These are phyloP conservation scores for Williopsis jadinii DNA, from an alignment of 1,139 yeast species.

Conservation along the genomic window DNA sequence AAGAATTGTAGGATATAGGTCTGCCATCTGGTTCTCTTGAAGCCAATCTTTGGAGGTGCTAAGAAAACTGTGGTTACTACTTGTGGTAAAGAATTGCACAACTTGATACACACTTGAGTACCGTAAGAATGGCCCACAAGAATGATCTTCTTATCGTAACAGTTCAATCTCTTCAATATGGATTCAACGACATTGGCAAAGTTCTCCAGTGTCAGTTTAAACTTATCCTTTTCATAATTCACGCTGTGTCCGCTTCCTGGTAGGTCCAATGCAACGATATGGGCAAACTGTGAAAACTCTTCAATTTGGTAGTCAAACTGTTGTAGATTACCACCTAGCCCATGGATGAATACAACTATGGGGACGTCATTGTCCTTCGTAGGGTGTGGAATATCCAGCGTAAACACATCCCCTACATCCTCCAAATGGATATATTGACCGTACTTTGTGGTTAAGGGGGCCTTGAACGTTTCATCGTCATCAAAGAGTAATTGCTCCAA, in stretches of 20 bases:
- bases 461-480: constrained; percentile 13
- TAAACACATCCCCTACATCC: constrained; percentile 11
- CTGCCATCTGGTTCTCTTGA: constrained; percentile 6
- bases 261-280: constrained; percentile 50
- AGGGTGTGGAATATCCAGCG: constrained; percentile 14
- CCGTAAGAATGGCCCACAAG: constrained; percentile 62
- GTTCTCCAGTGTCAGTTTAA: constrained; percentile 13
- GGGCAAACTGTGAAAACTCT: constrained; percentile 43
- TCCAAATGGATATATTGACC: constrained; percentile 6
- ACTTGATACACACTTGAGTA: constrained; percentile 16
- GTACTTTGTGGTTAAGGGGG: constrained; percentile 9
- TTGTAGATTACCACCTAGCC: constrained; percentile 66
- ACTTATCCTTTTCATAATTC: constrained; percentile 6
- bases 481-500: constrained; percentile 12
- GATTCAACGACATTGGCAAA: constrained; percentile 12
- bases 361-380: constrained; percentile 27
- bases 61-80: constrained; percentile 43
- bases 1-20: constrained; percentile 7
- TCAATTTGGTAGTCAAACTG: constrained; percentile 63
- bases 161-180: constrained; percentile 29
- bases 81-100: constrained; percentile 14
- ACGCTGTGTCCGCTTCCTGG: constrained; percentile 66
- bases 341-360: constrained; percentile 53
- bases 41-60: constrained; percentile 39
- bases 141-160: constrained; percentile 37